These are phyloP conservation scores for Komagataella mondaviorum DNA, from an alignment of 805 yeast genomes.

Conservation along the genomic window DNA sequence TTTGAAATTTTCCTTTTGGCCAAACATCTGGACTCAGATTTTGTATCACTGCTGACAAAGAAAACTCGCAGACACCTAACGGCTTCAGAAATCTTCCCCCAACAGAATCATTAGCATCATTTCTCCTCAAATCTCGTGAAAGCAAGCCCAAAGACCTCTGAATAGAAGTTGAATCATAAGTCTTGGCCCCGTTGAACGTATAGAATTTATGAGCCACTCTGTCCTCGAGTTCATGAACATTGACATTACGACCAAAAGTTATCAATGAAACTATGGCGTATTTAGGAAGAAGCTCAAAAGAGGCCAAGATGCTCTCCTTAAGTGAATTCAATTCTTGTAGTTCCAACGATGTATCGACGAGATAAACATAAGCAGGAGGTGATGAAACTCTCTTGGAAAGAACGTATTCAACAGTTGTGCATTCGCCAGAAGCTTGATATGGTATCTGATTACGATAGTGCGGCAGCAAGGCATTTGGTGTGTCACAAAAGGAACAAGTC, in stretches of 20 bases:
- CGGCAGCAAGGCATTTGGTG: constrained; percentile 26
- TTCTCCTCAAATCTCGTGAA: constrained; percentile 16
- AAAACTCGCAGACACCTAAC: constrained; percentile 34
- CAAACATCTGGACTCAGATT: constrained; percentile 34
- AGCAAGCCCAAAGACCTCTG: constrained; percentile 31
- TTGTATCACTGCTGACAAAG: constrained; percentile 33
- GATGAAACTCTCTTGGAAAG: constrained; percentile 18
- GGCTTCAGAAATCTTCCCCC: constrained; percentile 33
- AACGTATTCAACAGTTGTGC: constrained; percentile 39
- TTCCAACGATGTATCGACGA: constrained; percentile 44
- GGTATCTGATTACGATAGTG: constrained; percentile 12
- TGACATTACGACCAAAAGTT: constrained; percentile 47
- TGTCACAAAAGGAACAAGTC: constrained; percentile 45
- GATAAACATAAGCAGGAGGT: constrained; percentile 36
- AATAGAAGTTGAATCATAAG: constrained; percentile 32
- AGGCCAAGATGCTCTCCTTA: constrained; percentile 31
- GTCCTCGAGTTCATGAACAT: constrained; percentile 36
- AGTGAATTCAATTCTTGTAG: constrained; percentile 36
- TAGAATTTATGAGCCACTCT: constrained; percentile 20
- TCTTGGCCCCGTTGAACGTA: constrained; percentile 44
- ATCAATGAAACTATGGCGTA: constrained; percentile 43
- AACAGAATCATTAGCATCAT: constrained; percentile 8
- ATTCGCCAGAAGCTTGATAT: constrained; percentile 23
- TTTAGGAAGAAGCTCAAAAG: constrained; percentile 33
- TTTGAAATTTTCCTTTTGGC: constrained; percentile 26